These are phyloP conservation scores for Russula ochroleuca DNA, from an alignment of 768 basidiomycete species.

Conservation along the genomic window DNA sequence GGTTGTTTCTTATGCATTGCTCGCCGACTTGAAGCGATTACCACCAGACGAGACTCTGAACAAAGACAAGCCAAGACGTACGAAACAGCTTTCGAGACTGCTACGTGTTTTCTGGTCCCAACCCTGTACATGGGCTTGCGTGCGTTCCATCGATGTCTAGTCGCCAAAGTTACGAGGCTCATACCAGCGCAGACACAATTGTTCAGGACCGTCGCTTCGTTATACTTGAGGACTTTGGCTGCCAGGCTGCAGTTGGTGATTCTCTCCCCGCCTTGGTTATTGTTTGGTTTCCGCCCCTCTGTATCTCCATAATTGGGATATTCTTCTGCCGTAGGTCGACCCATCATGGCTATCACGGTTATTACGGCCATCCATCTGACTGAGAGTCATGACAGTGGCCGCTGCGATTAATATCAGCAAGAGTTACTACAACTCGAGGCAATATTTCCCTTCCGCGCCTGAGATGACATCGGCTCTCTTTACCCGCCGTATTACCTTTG, in stretches of 20 bases:
- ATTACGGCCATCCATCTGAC: not conserved
- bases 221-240: conserved; percentile 26
- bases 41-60: not conserved
- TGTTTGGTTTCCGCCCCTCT: conserved; percentile 27
- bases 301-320: conserved; percentile 18
- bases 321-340: conserved; percentile 24
- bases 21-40: conserved; percentile 24
- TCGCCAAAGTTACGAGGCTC: not conserved
- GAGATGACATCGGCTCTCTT: conserved; percentile 23
- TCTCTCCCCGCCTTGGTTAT: conserved; percentile 24
- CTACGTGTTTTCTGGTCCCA: conserved; percentile 22
- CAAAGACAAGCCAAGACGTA: not conserved
- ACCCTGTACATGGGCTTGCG: conserved; percentile 25
- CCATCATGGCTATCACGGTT: not conserved
- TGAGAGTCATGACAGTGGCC: conserved; percentile 8
- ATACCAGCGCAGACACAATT: conserved; percentile 20
- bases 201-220: conserved; percentile 27
- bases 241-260: conserved; percentile 25
- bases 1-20: conserved; percentile 24
- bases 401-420: conserved; percentile 23
- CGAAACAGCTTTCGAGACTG: conserved; percentile 11
- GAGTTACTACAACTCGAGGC: conserved; percentile 13
- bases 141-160: conserved; percentile 5
- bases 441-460: conserved; percentile 13
- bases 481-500: conserved; percentile 19